Evolutionary conservation across 805 yeast genomes (phyloP).

Genomic region (Ogataea nakhonphanomensis): DNA sequence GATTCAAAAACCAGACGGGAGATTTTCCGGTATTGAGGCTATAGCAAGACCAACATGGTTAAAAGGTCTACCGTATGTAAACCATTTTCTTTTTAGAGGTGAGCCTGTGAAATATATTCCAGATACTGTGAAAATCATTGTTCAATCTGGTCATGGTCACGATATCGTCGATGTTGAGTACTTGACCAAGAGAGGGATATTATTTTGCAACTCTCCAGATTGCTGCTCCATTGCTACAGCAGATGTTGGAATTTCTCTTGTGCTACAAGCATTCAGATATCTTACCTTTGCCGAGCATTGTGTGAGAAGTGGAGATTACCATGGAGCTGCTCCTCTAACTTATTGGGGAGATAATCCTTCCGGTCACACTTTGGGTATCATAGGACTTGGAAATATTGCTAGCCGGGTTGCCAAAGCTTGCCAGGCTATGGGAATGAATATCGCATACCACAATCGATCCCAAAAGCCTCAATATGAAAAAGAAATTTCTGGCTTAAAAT

Average conservation of each 20-base stretch:
- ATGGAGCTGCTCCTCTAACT: constrained; percentile 31
- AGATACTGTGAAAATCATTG: constrained; percentile 34
- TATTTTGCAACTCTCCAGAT: constrained; percentile 39
- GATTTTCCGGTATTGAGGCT: constrained; percentile 35
- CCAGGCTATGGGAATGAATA: constrained; percentile 41
- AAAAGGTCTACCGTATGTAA: constrained; percentile 37
- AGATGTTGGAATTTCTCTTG: constrained; percentile 35
- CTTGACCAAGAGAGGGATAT: constrained; percentile 30
- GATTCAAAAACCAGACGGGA: constrained; percentile 34
- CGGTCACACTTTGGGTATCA: constrained; percentile 42
- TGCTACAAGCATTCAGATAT: constrained; percentile 35
- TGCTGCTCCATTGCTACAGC: constrained; percentile 40
- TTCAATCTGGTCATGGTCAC: constrained; percentile 40
- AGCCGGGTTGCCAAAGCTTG: constrained; percentile 40
- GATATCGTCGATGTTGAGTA: constrained; percentile 39
- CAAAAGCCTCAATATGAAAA: constrained; percentile 31
- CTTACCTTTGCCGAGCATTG: constrained; percentile 38
- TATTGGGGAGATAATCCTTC: constrained; percentile 38
- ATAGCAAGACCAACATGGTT: constrained; percentile 39
- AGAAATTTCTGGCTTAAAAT: constrained; percentile 32
- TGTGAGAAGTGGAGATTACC: constrained; percentile 32
- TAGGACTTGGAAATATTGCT: constrained; percentile 50
- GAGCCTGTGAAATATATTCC: constrained; percentile 34
- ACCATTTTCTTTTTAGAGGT: constrained; percentile 33
- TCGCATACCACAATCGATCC: constrained; percentile 40